A percentile compares a stretch with the other conserved stretches of the same genome.
phyloP scores from a whole-genome alignment of 805 yeast genomes.

The Grigorovia humatica region DNA sequence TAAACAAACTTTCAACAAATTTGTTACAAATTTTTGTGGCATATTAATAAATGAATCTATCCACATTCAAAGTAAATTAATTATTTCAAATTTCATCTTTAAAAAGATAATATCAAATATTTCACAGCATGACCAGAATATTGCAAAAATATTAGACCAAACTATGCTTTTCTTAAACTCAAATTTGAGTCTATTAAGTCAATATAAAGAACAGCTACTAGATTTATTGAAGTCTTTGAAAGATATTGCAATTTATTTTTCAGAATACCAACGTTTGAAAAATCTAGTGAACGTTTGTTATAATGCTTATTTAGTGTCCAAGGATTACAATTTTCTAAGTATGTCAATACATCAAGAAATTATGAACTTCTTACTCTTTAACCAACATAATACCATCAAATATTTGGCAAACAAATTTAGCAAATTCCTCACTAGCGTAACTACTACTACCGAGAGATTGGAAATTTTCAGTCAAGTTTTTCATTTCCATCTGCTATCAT shows the following conservation, averaged over 20 bases:
- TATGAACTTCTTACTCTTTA: slow-evolving; percentile 4
- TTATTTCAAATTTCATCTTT: background rate
- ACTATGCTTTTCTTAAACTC: slow-evolving; percentile 15
- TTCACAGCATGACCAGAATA: background rate
- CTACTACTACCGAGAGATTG: slow-evolving; percentile 5
- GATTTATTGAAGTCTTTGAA: slow-evolving; percentile 7
- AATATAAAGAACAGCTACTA: background rate
- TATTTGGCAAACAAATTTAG: background rate
- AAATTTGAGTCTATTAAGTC: background rate
- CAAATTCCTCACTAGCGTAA: slow-evolving; percentile 11
- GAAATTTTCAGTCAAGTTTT: slow-evolving; percentile 14
- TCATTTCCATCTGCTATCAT: slow-evolving; percentile 12
- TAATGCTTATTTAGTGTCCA: slow-evolving; percentile 16
- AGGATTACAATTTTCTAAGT: slow-evolving; percentile 8
- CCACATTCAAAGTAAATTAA: background rate
- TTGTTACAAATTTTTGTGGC: background rate
- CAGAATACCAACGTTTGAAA: slow-evolving; percentile 17
- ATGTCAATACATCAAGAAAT: slow-evolving; percentile 10
- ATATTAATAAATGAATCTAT: background rate
- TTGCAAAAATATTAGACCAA: slow-evolving; percentile 11
- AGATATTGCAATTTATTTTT: slow-evolving; percentile 11
- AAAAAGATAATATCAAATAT: background rate
- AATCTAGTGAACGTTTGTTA: slow-evolving; percentile 22
- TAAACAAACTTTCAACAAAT: background rate
- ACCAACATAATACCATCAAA: background rate